Base-by-base conservation (phyloP, 2,329 filamentous ascomycete genomes). In the Clonostachys byssicola region DNA sequence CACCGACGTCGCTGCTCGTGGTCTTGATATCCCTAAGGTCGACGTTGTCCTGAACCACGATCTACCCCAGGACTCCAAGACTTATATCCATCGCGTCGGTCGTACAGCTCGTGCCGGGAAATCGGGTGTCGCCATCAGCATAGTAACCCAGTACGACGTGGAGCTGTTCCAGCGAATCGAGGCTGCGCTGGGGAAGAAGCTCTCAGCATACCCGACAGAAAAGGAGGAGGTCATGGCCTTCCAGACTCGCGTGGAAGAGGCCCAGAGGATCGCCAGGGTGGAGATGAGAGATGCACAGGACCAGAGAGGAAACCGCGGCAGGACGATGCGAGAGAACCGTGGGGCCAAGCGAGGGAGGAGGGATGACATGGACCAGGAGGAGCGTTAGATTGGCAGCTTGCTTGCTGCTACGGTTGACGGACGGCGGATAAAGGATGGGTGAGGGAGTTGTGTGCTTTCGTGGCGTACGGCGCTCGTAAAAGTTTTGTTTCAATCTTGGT, bases 1-100 rank as follows among this genome's bases (percentile, higher is more conserved):
- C 12, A 96, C 92, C 0, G 92, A 96, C 63, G 89, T 96, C n/a
- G 92, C 92, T 2, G 89, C 92, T 1, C 85, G 92, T 63, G 92
- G 92, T 75, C 76, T 96, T 7, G 92, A 96, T 72, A 95, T 96
- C 42, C 91, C 91, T 12, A 86, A 83, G n/a, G 91, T 96, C 12
- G 90, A 95, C 54, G 71, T 92, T 1, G 89, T 96, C 3, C 65
- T 96, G 54, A 96, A 96, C 68, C 88, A 85, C 54, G 91, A 96
- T 59, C 70, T 96, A 3, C 89, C 91, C 0, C 80, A 83, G 30
- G 89, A 95, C 66, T 88, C 82, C 57, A 95, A 95, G 68, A 96
- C 91, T 0, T 95, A 95, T 58, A 87, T 96, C 34, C 91, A 96
- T 66, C 80, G 91, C 45, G 90, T 96, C 1, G 91, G 91, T 17